Evolutionary conservation across 257 asterid species (phyloP).

Genomic region (Solanum corneliomulleri): DNA sequence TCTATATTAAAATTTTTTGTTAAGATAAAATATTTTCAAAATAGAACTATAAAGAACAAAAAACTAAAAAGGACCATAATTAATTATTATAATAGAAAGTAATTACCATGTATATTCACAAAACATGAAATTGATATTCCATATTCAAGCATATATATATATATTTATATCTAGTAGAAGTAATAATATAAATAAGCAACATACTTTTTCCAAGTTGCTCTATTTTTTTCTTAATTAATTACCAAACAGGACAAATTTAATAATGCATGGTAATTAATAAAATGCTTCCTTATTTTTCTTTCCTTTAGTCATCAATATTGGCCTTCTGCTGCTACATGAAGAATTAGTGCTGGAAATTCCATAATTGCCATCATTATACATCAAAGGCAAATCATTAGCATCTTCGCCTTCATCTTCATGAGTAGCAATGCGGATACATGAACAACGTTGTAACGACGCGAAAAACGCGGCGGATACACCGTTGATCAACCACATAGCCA

Average conservation of each 20-base stretch:
- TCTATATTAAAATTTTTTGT: no score
- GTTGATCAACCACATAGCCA: slow-evolving; percentile 62
- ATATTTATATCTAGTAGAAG: neutral
- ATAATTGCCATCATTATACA: slow-evolving; percentile 30
- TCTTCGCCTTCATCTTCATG: slow-evolving; percentile 53
- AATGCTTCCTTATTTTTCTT: slow-evolving; percentile 20
- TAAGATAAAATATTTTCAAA: neutral
- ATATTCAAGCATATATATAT: neutral
- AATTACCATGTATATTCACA: neutral
- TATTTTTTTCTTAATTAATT: neutral
- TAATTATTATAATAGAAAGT: neutral
- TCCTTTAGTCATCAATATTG: slow-evolving; percentile 27
- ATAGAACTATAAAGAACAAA: no score
- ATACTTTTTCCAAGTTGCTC: neutral
- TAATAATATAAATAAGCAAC: neutral
- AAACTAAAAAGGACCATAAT: neutral
- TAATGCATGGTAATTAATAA: neutral
- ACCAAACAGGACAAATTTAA: neutral
- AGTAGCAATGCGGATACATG: slow-evolving; percentile 66
- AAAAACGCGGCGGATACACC: slow-evolving; percentile 61
- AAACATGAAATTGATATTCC: neutral
- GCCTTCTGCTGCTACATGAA: slow-evolving; percentile 14
- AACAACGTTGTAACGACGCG: slow-evolving; percentile 69
- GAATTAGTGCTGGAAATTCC: neutral
- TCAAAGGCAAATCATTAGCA: slow-evolving; percentile 43